Percentiles rank a stretch among this genome's conserved stretches.
Evolutionary conservation across 1,139 yeast genomes (phyloP).

Genomic region (Geotrichum restrictum): DNA sequence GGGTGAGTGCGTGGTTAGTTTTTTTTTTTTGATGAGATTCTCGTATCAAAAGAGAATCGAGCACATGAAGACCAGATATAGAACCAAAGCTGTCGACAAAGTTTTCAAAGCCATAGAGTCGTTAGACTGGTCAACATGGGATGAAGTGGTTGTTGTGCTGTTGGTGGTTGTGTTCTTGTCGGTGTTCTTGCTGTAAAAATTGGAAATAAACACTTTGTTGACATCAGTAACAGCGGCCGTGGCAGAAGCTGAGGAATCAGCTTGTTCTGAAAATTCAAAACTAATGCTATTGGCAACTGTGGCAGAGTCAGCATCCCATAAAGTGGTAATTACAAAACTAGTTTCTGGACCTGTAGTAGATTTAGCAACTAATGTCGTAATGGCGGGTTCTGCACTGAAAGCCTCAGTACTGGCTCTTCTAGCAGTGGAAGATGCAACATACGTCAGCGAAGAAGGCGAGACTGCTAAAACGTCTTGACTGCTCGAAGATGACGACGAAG

Average conservation of each 20-base stretch:
- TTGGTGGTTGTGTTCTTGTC: background rate
- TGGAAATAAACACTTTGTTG: background rate
- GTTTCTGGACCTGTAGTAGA: conserved; percentile 5
- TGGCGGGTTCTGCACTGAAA: conserved; percentile 11
- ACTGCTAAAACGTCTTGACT: background rate
- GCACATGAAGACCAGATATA: background rate
- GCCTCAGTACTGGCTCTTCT: background rate
- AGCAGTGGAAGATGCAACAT: background rate
- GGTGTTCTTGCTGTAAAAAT: background rate
- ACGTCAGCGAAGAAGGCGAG: conserved; percentile 3
- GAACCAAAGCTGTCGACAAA: background rate
- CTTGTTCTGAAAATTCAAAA: conserved; percentile 15
- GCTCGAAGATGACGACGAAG: conserved; percentile 5
- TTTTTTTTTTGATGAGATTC: background rate
- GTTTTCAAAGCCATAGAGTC: background rate
- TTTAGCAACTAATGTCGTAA: conserved; percentile 9
- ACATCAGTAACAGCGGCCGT: background rate
- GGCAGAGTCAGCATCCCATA: conserved; percentile 10
- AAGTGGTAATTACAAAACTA: conserved; percentile 10
- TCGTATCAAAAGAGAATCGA: background rate
- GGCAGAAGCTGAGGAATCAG: background rate
- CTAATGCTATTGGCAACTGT: conserved; percentile 1
- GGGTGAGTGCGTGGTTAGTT: too few relatives aligned
- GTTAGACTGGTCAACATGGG: conserved; percentile 1
- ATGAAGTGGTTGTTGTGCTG: background rate